Evolutionary conservation across 805 yeast species (phyloP).

Genomic region (Brettanomyces nanus): DNA sequence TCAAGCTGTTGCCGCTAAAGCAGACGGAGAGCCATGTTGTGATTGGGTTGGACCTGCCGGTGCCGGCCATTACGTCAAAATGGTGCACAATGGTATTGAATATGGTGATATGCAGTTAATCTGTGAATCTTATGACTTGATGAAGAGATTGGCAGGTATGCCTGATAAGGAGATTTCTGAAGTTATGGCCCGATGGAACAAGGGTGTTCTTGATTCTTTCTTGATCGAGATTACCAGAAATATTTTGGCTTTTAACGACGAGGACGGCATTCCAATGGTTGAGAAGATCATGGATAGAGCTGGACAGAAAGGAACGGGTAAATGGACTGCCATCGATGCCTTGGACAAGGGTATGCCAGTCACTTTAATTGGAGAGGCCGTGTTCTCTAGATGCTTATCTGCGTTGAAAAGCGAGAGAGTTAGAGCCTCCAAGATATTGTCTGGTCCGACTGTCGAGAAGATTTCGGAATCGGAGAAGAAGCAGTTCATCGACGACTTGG

Average conservation of each 20-base stretch:
- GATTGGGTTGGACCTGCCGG: constrained; percentile 99
- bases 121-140: constrained; percentile 93
- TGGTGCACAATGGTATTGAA: constrained; percentile 99
- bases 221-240: constrained; percentile 95
- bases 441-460: constrained; percentile 68
- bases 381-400: constrained; percentile 91
- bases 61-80: constrained; percentile 97
- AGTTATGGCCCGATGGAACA: constrained; percentile 90
- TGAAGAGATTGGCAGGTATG: constrained; percentile 91
- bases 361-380: constrained; percentile 97
- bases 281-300: constrained; percentile 96
- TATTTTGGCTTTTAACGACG: constrained; percentile 81
- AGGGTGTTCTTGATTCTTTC: constrained; percentile 96
- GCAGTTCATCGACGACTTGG: constrained; percentile 84
- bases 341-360: constrained; percentile 98
- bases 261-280: constrained; percentile 85
- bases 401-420: constrained; percentile 88
- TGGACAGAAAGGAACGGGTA: constrained; percentile 99
- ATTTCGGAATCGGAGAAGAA: constrained; percentile 66
- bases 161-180: constrained; percentile 87
- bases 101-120: constrained; percentile 99
- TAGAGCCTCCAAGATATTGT: constrained; percentile 68
- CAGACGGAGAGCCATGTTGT: constrained; percentile 99
- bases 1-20: constrained; percentile 93
- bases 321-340: constrained; percentile 99